Base-by-base conservation (phyloP, 257 asterid genomes). In the Lycium barbarum region DNA sequence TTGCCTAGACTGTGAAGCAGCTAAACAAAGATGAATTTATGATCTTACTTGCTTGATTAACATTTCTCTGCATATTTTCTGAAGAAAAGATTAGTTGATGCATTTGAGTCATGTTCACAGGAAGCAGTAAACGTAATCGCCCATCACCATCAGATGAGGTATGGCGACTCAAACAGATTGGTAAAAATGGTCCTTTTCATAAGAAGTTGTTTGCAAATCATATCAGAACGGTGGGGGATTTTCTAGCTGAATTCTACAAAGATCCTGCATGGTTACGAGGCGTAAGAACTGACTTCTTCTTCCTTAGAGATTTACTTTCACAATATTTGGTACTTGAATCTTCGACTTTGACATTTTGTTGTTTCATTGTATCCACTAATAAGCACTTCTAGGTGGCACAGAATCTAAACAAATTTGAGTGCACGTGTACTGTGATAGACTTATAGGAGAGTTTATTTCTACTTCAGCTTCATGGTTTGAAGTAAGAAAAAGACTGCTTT, bases 71-170 rank as follows among this genome's bases (percentile, higher is more conserved):
- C 33, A 26, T 26, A 26, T 26, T 26, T 26, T 26, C 33, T 26
- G 33, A 26, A 26, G 33, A 0, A 26, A 26, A 26, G 33, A 26
- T 26, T 55, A 13, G 4, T 45, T 70, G 17, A 13, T 70, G 43
- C 74, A 62, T 53, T 81, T 26, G 40, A 13, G 63, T 10, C 33
- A 26, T 26, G 11, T 57, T 61, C 66, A 67, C 70, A 87, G 89
- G 26, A 40, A 5, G 33, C 61, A 26, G 38, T 79, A 87, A 87
- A 65, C 88, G 70, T 73, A 6, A 70, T 18, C 86, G 83, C 15
- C 90, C 86, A 57, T 76, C 63, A 14, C 80, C 80, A 17, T 20
- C 66, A 6, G 90, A 87, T 62, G 86, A 87, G 15, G 78, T 83
- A 7, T 83, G 90, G 82, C 83, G 86, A 11, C 12, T 85, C 36